phyloP scores from a whole-genome alignment of 148 eudicot species.

The Tetragonia tetragonoides region DNA sequence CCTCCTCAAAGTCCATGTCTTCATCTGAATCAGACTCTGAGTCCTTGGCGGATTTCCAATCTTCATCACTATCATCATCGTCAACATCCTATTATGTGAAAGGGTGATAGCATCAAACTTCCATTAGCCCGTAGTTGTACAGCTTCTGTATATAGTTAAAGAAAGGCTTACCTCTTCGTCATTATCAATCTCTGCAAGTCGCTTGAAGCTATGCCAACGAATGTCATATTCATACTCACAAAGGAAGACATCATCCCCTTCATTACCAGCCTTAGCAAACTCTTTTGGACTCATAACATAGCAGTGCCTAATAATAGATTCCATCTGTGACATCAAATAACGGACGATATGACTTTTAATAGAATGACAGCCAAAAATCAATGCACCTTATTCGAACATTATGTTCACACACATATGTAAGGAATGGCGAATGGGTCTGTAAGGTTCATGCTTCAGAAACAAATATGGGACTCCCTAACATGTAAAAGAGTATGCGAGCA shows the following conservation, averaged over 20 bases:
- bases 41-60: constrained; percentile 54
- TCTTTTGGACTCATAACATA: constrained; percentile 78
- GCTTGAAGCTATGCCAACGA: constrained; percentile 89
- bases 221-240: constrained; percentile 94
- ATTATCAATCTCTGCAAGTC: constrained; percentile 69
- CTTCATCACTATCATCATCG: constrained; percentile 63
- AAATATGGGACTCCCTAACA: not conserved
- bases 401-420: not conserved
- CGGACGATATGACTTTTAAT: not conserved
- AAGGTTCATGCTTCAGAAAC: not conserved
- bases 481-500: not conserved
- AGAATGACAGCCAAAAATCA: not conserved
- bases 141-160: constrained; percentile 1
- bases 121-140: not conserved
- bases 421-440: not conserved
- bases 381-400: not conserved
- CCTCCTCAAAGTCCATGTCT: constrained; percentile 68
- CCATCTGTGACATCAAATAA: constrained; percentile 63
- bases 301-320: constrained; percentile 86
- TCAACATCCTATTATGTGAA: constrained; percentile 55
- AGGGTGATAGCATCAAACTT: constrained; percentile 19
- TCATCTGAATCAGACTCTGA: constrained; percentile 61
- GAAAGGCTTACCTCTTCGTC: constrained; percentile 53
- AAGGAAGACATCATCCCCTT: constrained; percentile 93
- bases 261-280: constrained; percentile 60